These are phyloP conservation scores for Cyberlindnera suaveolens DNA, from an alignment of 805 yeast genomes.

Conservation along the genomic window DNA sequence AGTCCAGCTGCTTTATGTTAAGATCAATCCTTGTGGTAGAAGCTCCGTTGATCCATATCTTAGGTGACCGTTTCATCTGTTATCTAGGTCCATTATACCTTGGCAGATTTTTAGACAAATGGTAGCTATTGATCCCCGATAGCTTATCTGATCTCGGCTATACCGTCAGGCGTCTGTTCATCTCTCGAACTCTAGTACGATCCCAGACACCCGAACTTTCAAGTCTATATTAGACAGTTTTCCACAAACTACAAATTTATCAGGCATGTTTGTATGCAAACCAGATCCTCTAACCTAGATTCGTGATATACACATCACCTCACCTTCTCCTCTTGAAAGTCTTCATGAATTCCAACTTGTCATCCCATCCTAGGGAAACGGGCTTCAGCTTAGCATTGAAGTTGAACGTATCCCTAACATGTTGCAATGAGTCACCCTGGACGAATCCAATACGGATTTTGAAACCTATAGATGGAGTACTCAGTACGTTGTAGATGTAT, in stretches of 20 bases:
- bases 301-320: background rate
- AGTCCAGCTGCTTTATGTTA: background rate
- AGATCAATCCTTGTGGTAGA: background rate
- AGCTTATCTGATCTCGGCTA: no score
- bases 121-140: no score
- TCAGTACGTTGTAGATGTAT: conserved; percentile 18
- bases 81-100: no score
- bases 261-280: no score
- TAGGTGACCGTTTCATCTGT: no score
- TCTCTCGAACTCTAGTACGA: no score
- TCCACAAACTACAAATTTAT: no score
- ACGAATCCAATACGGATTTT: conserved; percentile 22
- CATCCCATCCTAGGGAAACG: conserved; percentile 35
- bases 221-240: no score
- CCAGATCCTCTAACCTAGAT: background rate
- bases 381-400: conserved; percentile 44
- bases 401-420: conserved; percentile 28
- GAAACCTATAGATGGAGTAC: conserved; percentile 17
- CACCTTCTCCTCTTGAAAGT: conserved; percentile 25
- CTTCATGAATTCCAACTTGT: conserved; percentile 39
- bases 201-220: no score
- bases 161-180: no score
- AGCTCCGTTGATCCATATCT: background rate
- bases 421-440: conserved; percentile 19
- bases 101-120: no score